Base-by-base conservation (phyloP, 805 yeast species). In the Brettanomyces custersianus region DNA sequence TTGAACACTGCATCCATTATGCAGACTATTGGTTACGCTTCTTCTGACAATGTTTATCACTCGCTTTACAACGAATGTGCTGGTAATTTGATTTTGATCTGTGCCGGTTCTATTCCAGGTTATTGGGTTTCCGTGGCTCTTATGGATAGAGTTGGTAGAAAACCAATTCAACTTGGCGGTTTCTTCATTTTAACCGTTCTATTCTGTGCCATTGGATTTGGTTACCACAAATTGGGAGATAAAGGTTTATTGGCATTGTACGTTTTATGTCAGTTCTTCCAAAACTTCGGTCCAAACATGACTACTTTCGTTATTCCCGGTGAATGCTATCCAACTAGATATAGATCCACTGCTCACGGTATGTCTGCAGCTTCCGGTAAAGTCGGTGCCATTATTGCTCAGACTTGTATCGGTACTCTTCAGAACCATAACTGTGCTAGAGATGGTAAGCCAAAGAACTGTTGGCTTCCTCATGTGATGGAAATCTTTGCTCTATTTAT, bases 81-180 rank as follows among this genome's bases (percentile, higher is more conserved):
- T 40, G 96, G 96, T 77, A 86, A 86, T 65, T 72, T 86, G 69
- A 86, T 86, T 64, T 72, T 86, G 59, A 76, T 86, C 44, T 84
- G 94, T 72, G 96, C 96, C 38, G 96, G 96, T 70, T 73, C 92
- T 31, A 74, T 86, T 62, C 95, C 95, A 51, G 96, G 96, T 55
- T 86, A 86, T 65, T 86, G 95, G 95, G 65, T 70, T 42, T 58
- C 90, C 21, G 85, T 80, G 49, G 86, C 86, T 35, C 77, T 90
- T 32, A 57, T 86, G 41, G 96, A 86, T 62, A 68, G 64, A 25
- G 49, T 86, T 48, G 96, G 96, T 51, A 78, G 96, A 71, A 84
- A 80, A 62, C 77, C 87, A 44, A 65, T 86, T 44, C 95, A 87
- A 67, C 41, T 84, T 16, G 66, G 64, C 52, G 94, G 95, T 50